A percentile compares a stretch with the other conserved stretches of the same genome.
phyloP scores from a whole-genome alignment of 768 basidiomycete genomes.

The Leccinum pellstonianum region DNA sequence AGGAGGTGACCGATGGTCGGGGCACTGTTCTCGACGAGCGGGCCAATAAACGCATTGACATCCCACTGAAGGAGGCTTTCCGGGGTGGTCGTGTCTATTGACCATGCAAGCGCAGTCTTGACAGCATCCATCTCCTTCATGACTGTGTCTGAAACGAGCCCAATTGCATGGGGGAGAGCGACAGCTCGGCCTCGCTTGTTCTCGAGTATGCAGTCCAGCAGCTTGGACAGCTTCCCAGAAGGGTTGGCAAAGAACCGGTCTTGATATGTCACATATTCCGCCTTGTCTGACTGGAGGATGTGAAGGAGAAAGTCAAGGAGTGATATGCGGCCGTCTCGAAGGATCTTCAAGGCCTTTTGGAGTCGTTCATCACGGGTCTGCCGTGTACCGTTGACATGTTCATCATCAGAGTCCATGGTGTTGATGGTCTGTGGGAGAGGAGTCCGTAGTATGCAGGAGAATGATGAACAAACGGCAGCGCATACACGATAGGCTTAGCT shows the following conservation, averaged over 20 bases:
- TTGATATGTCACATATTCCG: not conserved
- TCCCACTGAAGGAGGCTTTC: not conserved
- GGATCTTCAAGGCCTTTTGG: too few relatives aligned
- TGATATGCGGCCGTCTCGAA: too few relatives aligned
- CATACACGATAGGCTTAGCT: too few relatives aligned
- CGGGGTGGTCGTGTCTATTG: not conserved
- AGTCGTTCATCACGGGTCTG: too few relatives aligned
- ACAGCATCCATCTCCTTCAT: not conserved
- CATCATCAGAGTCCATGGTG: too few relatives aligned
- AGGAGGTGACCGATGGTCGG: not conserved
- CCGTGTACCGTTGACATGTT: too few relatives aligned
- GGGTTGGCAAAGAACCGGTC: not conserved
- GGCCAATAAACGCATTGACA: not conserved
- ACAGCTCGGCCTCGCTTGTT: not conserved
- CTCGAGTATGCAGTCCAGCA: not conserved
- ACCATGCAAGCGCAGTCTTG: not conserved
- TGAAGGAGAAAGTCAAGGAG: too few relatives aligned
- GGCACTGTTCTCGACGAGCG: not conserved
- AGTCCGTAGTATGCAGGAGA: too few relatives aligned
- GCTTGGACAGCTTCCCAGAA: not conserved
- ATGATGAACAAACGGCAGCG: too few relatives aligned
- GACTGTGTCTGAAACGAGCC: constrained; percentile 1
- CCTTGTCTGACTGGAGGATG: not conserved
- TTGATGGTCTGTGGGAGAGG: too few relatives aligned
- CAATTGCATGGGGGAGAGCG: not conserved